phyloP scores from a whole-genome alignment of 176 grass and related monocot species.

The Phoenix dactylifera region DNA sequence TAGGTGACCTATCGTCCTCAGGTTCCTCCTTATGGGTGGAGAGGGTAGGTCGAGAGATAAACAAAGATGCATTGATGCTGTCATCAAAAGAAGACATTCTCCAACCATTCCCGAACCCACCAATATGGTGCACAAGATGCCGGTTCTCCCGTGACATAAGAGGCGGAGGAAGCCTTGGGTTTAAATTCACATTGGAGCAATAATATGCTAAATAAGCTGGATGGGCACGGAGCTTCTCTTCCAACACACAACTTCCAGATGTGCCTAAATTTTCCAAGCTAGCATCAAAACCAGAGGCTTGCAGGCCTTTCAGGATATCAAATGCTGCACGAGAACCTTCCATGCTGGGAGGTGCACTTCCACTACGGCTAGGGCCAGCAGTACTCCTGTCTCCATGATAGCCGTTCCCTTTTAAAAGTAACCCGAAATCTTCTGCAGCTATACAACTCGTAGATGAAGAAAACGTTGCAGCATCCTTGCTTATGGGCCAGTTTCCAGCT shows the following conservation, averaged over 20 bases:
- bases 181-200: conserved; percentile 81
- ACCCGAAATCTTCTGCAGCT: conserved; percentile 56
- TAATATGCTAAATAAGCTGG: conserved; percentile 87
- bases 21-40: conserved; percentile 91
- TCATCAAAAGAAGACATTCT: conserved; percentile 23
- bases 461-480: conserved; percentile 35
- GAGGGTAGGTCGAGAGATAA: conserved; percentile 55
- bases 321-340: conserved; percentile 78
- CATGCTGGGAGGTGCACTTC: conserved; percentile 90
- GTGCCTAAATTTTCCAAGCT: conserved; percentile 33
- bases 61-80: conserved; percentile 39
- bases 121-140: conserved; percentile 55
- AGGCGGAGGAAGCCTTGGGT: conserved; percentile 94
- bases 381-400: conserved; percentile 49
- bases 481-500: conserved; percentile 48
- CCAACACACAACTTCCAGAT: conserved; percentile 35
- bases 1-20: conserved; percentile 79
- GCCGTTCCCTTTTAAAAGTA: conserved; percentile 36
- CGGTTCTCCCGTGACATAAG: conserved; percentile 69
- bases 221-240: conserved; percentile 68
- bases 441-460: conserved; percentile 31
- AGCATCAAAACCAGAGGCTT: conserved; percentile 34
- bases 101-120: conserved; percentile 18
- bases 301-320: conserved; percentile 43
- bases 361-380: conserved; percentile 69